Base-by-base conservation (phyloP, 495 filamentous ascomycete species). In the Cryomyces antarcticus region DNA sequence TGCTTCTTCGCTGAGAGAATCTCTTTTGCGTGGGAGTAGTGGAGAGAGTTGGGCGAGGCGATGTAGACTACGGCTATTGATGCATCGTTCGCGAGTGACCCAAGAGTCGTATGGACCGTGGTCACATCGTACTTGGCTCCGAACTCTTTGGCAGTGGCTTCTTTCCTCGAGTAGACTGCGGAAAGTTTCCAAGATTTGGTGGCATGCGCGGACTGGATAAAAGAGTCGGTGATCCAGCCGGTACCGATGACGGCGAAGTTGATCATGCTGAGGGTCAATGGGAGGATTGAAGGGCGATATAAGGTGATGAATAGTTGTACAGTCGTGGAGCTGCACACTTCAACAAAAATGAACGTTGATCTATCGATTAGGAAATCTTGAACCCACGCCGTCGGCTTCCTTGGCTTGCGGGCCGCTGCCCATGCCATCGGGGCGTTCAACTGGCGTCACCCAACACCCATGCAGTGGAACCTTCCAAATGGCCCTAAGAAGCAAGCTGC, bases 1-100 rank as follows among this genome's bases (percentile, higher is more conserved):
- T 76, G 72, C 50, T 76, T 76, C 1, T 68, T 67, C 3, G 60
- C 62, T n/a, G 55, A 49, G 28, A 77, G 56, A 9, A 69, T 54
- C 42, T 63, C 64, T 38, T 66, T 33, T 1, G 70, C 54, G 71
- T 69, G 75, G 51, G 73, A 70, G 41, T 60, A 67, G 47, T 74
- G 70, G 12, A 71, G 52, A 5, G 59, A 60, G 48, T 70, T 72
- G 5, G 68, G 68, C 5, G 70, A 53, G 7, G 65, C 56, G 42
- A 72, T 66, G 53, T 68, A 71, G 30, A 77, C 57, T 37, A 55
- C 59, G 41, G 71, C 62, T 37, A 77, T 64, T 7, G 57, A 46
- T 11, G 62, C 58, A 47, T 73, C 70, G 39, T 68, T 30, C 27
- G 54, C 55, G 28, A 62, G 49, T 13, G 36, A 28, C 7, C 51